Evolutionary conservation across 1,139 yeast species (phyloP), one percentile per base, ranked within the genome.

Genomic region (Scheffersomyces segobiensis): DNA sequence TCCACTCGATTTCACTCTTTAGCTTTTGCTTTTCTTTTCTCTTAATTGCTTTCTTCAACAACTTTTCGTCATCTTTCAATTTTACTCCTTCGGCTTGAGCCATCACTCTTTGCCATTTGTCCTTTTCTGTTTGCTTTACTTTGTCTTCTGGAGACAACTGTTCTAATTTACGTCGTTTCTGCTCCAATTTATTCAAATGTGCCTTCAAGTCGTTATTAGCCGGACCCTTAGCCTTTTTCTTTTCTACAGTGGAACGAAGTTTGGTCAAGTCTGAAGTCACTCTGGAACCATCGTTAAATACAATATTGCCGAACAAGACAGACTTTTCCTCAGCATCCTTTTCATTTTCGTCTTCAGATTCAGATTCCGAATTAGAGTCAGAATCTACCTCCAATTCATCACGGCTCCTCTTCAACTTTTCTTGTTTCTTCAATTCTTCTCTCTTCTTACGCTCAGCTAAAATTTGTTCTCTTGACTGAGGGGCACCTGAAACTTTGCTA

Each of bases 31-130:
- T 85, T 67, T 90, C 96, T 70, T 91, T 91, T 66, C 91, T 83
- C 77, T 90, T 93, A 62, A 95, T 75, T 1, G 98, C 91, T 72
- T 92, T 93, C 67, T 88, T 89, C 72, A 96, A 82, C 65, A 95
- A 77, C 69, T 87, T 88, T 71, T 93, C 99, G 71, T 95, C 96
- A 72, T 96, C 98, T 67, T 89, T 90, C 54, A 93, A 79, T 72
- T 92, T 93, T 39, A 86, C 77, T 53, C 99, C 99, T 74, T 93
- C 97, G 3, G 97, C 93, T 68, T 89, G 95, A 46, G 89, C 83
- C 78, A 93, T 80, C 20, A 96, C 91, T 65, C 85, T 83, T 67
- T 85, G 87, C 99, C 99, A 95, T 67, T 88, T 86, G 49, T 87
- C 88, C 67, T 93, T 92, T 62, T 89, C 92, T 59, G 83, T 83